Evolutionary conservation across 2,329 filamentous ascomycete species (phyloP).

Genomic region (Xylariaceae sp.): DNA sequence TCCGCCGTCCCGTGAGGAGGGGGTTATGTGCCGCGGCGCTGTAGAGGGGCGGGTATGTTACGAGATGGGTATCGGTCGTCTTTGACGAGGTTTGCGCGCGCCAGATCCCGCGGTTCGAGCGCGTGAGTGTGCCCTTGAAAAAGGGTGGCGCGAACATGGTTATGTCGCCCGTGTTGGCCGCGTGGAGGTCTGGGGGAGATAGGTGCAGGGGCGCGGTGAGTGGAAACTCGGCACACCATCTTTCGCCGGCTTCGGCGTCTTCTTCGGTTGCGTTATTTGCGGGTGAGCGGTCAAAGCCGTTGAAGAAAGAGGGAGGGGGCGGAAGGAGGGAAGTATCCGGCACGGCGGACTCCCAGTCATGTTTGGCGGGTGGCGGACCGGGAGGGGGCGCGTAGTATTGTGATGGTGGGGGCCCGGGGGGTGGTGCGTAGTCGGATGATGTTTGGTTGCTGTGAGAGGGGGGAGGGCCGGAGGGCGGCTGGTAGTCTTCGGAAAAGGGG

Average conservation of each 20-base stretch:
- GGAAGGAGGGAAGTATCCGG: slow-evolving; percentile 69
- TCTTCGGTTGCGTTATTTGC: slow-evolving; percentile 63
- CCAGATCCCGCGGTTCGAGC: slow-evolving; percentile 49
- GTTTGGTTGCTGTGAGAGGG: slow-evolving; percentile 14
- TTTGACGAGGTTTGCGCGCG: slow-evolving; percentile 36
- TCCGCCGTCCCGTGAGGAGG: slow-evolving; percentile 36
- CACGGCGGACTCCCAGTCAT: slow-evolving; percentile 66
- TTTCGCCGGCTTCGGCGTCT: slow-evolving; percentile 59
- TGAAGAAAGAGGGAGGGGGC: slow-evolving; percentile 63
- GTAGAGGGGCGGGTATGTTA: slow-evolving; percentile 66
- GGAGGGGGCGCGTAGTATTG: slow-evolving; percentile 26
- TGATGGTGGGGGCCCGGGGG: slow-evolving; percentile 35
- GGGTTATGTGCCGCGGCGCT: slow-evolving; percentile 55
- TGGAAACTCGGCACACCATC: slow-evolving; percentile 59
- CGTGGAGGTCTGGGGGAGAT: slow-evolving; percentile 41
- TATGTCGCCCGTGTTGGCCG: slow-evolving; percentile 48
- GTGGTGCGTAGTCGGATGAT: slow-evolving; percentile 31
- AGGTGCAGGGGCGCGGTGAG: slow-evolving; percentile 51
- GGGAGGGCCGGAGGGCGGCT: slow-evolving; percentile 21
- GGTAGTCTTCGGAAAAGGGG: slow-evolving; percentile 16
- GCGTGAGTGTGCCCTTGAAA: slow-evolving; percentile 44
- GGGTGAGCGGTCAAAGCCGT: slow-evolving; percentile 58
- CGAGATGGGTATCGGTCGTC: slow-evolving; percentile 57
- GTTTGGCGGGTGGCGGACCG: slow-evolving; percentile 35
- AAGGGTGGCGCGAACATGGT: slow-evolving; percentile 47